These are phyloP conservation scores for Cladosporium sphaerospermum DNA, from an alignment of 2,329 filamentous ascomycete species.

Conservation along the genomic window DNA sequence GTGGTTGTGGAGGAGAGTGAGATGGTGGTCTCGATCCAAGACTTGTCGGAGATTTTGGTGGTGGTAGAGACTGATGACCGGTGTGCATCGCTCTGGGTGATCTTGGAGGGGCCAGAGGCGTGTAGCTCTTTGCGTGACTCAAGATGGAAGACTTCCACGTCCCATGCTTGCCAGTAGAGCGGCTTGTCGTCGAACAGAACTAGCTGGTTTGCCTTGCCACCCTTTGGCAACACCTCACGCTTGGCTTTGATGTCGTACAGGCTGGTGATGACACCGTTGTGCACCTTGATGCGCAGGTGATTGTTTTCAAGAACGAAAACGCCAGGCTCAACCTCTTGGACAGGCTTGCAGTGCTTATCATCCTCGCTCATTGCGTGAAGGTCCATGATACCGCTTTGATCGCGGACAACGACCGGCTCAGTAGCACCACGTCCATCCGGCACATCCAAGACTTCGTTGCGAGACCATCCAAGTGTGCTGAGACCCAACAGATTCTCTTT, in stretches of 20 bases:
- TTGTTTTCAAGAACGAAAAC: conserved; percentile 76
- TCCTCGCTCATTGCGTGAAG: background rate
- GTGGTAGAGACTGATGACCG: conserved; percentile 76
- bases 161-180: conserved; percentile 96
- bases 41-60: conserved; percentile 80
- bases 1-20: conserved; percentile 59
- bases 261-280: conserved; percentile 73
- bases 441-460: conserved; percentile 31
- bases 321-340: conserved; percentile 39
- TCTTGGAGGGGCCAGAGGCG: conserved; percentile 56
- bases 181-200: conserved; percentile 97
- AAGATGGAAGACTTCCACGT: conserved; percentile 94
- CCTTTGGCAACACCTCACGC: conserved; percentile 69
- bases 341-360: conserved; percentile 13
- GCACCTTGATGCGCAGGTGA: conserved; percentile 66
- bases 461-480: conserved; percentile 83
- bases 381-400: background rate
- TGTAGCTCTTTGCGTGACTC: conserved; percentile 74
- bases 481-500: conserved; percentile 50
- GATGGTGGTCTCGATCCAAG: conserved; percentile 80
- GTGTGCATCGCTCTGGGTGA: conserved; percentile 66
- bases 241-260: conserved; percentile 67
- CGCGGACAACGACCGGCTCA: background rate
- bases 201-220: conserved; percentile 76
- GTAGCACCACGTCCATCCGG: background rate